phyloP scores from a whole-genome alignment of 768 basidiomycete species.

The Sporobolomyces phaffii region DNA sequence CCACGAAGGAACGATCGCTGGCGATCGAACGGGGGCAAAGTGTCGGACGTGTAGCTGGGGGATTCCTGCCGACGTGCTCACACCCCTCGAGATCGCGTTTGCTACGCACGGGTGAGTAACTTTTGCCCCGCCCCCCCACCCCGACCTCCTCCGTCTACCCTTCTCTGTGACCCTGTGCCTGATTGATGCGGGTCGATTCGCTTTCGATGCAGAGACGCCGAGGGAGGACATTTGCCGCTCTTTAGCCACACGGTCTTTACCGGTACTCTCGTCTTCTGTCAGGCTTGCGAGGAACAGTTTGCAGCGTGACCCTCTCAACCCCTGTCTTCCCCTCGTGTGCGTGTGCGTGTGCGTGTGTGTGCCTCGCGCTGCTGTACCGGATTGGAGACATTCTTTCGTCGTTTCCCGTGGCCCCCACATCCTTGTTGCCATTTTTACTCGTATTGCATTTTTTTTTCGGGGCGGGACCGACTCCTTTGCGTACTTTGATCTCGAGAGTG shows the following conservation, averaged over 20 bases:
- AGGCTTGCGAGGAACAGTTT: conserved; percentile 23
- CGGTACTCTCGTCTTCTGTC: conserved; percentile 21
- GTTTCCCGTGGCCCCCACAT: no score
- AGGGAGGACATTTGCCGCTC: conserved; percentile 5
- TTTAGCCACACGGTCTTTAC: conserved; percentile 17
- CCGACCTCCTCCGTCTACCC: no score
- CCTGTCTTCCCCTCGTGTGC: not conserved
- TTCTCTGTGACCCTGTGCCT: not conserved
- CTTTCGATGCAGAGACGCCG: not conserved
- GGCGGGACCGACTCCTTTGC: no score
- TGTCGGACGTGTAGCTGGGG: conserved; percentile 19
- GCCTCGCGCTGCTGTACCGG: no score
- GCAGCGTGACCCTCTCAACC: not conserved
- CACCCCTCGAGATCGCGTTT: conserved; percentile 2
- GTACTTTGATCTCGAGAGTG: no score
- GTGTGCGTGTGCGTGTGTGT: not conserved
- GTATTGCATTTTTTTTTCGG: no score
- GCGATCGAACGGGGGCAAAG: not conserved
- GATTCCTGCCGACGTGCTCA: not conserved
- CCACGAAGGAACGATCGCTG: not conserved
- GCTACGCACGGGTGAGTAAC: conserved; percentile 11
- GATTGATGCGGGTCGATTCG: not conserved
- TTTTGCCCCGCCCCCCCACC: no score
- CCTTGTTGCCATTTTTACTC: no score
- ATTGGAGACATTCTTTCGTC: no score